These are phyloP conservation scores for Agrocybe chaxingu DNA, from an alignment of 768 basidiomycete genomes.

Conservation along the genomic window DNA sequence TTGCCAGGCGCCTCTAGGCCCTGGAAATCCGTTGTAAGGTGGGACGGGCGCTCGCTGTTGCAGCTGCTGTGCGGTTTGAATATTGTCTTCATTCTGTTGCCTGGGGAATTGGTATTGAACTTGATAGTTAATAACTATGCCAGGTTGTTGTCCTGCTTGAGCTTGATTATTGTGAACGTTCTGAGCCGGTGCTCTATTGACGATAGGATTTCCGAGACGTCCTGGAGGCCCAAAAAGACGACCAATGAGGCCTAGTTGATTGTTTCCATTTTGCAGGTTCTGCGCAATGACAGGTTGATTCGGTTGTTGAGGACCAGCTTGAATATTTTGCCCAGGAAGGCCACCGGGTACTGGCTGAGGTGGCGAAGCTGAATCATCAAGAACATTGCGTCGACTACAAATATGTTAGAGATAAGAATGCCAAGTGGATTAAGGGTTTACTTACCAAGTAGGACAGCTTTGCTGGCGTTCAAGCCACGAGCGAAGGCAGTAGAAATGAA, in stretches of 20 bases:
- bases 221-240: slow-evolving; percentile 54
- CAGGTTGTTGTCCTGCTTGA: slow-evolving; percentile 33
- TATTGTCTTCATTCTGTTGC: slow-evolving; percentile 22
- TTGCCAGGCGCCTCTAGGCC: slow-evolving; percentile 64
- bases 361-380: slow-evolving; percentile 46
- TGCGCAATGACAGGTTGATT: slow-evolving; percentile 27
- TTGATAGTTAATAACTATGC: slow-evolving; percentile 61
- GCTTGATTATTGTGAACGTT: slow-evolving; percentile 22
- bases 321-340: slow-evolving; percentile 22
- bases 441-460: slow-evolving; percentile 97
- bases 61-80: slow-evolving; percentile 15
- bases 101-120: slow-evolving; percentile 53
- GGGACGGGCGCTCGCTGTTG: slow-evolving; percentile 41
- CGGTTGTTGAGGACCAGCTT: slow-evolving; percentile 27
- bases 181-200: slow-evolving; percentile 14
- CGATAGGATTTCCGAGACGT: slow-evolving; percentile 32
- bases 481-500: slow-evolving; percentile 95
- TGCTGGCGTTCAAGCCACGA: slow-evolving; percentile 99
- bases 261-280: slow-evolving; percentile 38
- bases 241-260: slow-evolving; percentile 51
- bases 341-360: slow-evolving; percentile 26
- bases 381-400: slow-evolving; percentile 72
- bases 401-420: slow-evolving; percentile 10
- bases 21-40: slow-evolving; percentile 58
- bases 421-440: slow-evolving; percentile 6